Percentiles rank a stretch among this genome's conserved stretches.
phyloP scores from a whole-genome alignment of 2,329 filamentous ascomycete genomes.

The Colletotrichum camelliae region DNA sequence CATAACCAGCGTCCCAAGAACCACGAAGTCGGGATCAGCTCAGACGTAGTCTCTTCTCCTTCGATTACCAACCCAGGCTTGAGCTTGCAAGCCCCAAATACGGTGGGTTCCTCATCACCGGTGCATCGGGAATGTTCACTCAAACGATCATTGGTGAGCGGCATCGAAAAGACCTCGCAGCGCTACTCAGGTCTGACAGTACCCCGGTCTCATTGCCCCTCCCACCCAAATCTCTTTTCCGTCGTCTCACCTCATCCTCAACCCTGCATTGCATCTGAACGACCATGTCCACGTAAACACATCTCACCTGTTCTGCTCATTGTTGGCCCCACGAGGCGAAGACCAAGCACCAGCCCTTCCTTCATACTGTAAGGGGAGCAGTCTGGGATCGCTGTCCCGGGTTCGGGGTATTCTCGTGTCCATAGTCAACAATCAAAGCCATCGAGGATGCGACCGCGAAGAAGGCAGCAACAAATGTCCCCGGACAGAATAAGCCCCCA shows the following conservation, averaged over 20 bases:
- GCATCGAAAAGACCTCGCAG: not conserved
- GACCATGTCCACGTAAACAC: not conserved
- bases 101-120: not conserved
- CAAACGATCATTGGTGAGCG: not conserved
- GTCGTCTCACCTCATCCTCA: slow-evolving; percentile 21
- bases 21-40: not conserved
- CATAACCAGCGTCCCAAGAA: not conserved
- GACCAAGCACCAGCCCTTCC: not conserved
- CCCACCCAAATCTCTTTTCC: not conserved
- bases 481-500: not conserved
- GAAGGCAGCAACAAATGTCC: not conserved
- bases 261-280: slow-evolving; percentile 11
- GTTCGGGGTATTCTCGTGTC: not conserved
- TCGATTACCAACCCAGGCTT: not conserved
- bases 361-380: not conserved
- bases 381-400: not conserved
- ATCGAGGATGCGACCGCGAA: not conserved
- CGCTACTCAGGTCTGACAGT: not conserved
- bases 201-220: not conserved
- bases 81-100: not conserved
- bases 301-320: not conserved
- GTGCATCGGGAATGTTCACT: not conserved
- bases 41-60: not conserved
- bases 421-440: not conserved
- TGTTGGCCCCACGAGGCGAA: not conserved